Conservation (phyloP, 805 yeast genomes). For the Candida verbasci region DNA sequence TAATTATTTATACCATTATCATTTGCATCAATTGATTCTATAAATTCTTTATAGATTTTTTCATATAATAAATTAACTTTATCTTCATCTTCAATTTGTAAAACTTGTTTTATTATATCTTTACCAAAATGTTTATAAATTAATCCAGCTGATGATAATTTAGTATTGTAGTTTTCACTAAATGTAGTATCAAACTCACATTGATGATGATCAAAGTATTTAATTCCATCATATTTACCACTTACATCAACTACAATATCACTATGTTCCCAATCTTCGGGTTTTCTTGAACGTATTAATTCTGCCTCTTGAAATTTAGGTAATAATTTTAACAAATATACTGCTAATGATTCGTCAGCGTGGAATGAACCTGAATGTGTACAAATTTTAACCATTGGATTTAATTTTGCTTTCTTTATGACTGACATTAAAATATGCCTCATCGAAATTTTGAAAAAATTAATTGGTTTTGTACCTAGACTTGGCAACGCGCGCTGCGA, state of each 20-base stretch:
- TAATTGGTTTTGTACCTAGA: not conserved
- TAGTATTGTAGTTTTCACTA: conserved; percentile 59
- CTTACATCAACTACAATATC: conserved; percentile 95
- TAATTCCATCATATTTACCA: conserved; percentile 81
- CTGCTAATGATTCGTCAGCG: conserved; percentile 95
- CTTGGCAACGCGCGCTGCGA: too few relatives aligned
- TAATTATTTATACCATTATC: conserved; percentile 88
- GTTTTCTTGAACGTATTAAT: conserved; percentile 79
- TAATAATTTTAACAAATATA: conserved; percentile 70
- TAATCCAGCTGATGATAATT: conserved; percentile 89
- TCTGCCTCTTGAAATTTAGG: conserved; percentile 65
- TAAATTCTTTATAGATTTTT: conserved; percentile 78
- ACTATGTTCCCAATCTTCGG: conserved; percentile 74
- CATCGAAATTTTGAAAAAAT: not conserved
- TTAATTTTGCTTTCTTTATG: conserved; percentile 10
- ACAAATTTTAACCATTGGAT: conserved; percentile 56
- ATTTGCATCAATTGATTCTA: conserved; percentile 92
- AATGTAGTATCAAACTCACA: conserved; percentile 82
- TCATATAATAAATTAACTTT: conserved; percentile 63
- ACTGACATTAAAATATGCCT: conserved; percentile 8
- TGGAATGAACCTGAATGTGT: conserved; percentile 94
- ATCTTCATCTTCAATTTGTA: conserved; percentile 24
- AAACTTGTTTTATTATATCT: conserved; percentile 54
- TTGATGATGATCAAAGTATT: conserved; percentile 95
- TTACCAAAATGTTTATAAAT: conserved; percentile 84